A percentile compares a stretch with the other conserved stretches of the same genome.
phyloP scores from a whole-genome alignment of 177 flowering plant genomes.

The Vitis hybrid region DNA sequence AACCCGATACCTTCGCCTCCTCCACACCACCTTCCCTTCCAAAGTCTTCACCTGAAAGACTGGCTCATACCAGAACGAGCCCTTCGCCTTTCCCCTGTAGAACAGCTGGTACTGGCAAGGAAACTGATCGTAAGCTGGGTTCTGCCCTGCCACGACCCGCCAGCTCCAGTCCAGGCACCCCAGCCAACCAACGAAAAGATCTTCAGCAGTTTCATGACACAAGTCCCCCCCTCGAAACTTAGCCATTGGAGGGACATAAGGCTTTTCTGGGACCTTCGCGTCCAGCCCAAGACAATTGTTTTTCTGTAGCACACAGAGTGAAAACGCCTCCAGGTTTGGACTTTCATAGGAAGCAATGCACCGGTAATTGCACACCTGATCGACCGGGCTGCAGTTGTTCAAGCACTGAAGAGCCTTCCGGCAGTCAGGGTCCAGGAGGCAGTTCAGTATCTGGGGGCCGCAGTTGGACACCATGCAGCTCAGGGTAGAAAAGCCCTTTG shows the following conservation, averaged over 20 bases:
- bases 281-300: constrained; percentile 83
- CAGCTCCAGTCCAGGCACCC: constrained; percentile 90
- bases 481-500: constrained; percentile 83
- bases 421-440: constrained; percentile 80
- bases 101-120: constrained; percentile 97
- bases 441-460: constrained; percentile 73
- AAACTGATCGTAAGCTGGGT: constrained; percentile 96
- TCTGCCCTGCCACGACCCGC: constrained; percentile 95
- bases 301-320: constrained; percentile 86
- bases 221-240: constrained; percentile 55
- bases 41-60: constrained; percentile 82
- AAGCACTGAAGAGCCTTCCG: constrained; percentile 89
- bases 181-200: constrained; percentile 92
- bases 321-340: constrained; percentile 77
- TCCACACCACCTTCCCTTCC: constrained; percentile 79
- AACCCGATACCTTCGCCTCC: constrained; percentile 78
- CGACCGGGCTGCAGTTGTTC: constrained; percentile 89
- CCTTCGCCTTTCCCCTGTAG: constrained; percentile 84
- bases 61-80: constrained; percentile 98
- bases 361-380: constrained; percentile 85
- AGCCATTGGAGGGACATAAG: constrained; percentile 64
- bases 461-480: constrained; percentile 87
- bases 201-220: constrained; percentile 81
- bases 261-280: constrained; percentile 75
- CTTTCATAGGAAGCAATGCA: constrained; percentile 96